A percentile compares a stretch with the other conserved stretches of the same genome.
phyloP scores from a whole-genome alignment of 176 grass and related monocot genomes.

The Coix lacrymajobi region DNA sequence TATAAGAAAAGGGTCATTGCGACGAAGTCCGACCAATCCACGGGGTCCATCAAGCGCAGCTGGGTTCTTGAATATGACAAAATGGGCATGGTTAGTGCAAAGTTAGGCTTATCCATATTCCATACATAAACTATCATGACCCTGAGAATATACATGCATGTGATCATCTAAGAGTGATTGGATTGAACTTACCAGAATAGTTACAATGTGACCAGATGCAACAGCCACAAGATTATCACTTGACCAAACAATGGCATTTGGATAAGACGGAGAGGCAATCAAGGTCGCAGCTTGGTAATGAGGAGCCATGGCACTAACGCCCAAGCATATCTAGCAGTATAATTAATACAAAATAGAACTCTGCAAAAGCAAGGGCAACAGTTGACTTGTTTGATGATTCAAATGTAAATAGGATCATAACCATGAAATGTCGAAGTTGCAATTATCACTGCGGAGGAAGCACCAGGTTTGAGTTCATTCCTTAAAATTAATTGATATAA shows the following conservation, averaged over 20 bases:
- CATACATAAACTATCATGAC: background rate
- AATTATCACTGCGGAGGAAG: background rate
- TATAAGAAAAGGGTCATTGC: conserved; percentile 52
- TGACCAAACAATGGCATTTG: conserved; percentile 73
- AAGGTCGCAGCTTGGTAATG: conserved; percentile 52
- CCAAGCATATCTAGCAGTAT: background rate
- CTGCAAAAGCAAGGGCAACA: conserved; percentile 7
- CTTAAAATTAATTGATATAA: background rate
- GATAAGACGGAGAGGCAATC: conserved; percentile 78
- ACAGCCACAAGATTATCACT: conserved; percentile 78
- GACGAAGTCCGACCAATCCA: conserved; percentile 48
- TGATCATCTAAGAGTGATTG: background rate
- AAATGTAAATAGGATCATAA: background rate
- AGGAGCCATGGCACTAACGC: conserved; percentile 36
- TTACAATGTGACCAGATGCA: conserved; percentile 72
- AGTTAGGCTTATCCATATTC: background rate
- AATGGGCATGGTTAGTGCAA: background rate
- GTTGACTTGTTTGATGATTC: background rate
- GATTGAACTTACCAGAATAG: conserved; percentile 59
- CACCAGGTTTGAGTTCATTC: background rate
- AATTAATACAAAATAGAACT: background rate
- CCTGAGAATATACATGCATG: background rate
- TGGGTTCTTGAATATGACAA: conserved; percentile 52
- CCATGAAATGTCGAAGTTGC: background rate
- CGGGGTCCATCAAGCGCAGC: conserved; percentile 53